Conservation (phyloP, 1,284 basidiomycete species). For the Coniferiporia weirii region DNA sequence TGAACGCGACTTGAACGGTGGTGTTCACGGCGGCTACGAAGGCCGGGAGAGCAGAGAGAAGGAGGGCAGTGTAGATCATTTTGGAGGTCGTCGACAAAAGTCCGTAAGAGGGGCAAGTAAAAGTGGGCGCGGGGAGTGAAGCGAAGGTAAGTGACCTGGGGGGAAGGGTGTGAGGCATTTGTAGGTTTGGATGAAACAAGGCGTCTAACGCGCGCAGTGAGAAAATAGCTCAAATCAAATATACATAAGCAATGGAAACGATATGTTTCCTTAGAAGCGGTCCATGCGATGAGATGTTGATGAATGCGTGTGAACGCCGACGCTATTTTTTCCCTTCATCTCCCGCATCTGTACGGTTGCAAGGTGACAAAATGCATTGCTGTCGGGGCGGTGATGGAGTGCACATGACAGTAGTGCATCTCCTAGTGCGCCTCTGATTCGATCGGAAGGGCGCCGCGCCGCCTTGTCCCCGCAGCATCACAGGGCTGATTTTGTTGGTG, state of each 20-base stretch:
- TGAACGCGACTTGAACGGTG: conserved; percentile 8
- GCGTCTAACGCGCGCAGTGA: neutral
- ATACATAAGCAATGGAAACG: neutral
- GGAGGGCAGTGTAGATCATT: conserved; percentile 5
- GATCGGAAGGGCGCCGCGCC: neutral
- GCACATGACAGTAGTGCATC: neutral
- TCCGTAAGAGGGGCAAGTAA: neutral
- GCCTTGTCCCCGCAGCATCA: neutral
- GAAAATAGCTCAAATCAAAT: conserved; percentile 5
- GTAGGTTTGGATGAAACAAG: neutral
- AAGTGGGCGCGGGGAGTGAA: neutral
- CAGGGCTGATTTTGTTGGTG: neutral
- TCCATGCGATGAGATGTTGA: neutral
- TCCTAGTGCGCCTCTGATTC: neutral
- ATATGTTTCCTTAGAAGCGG: neutral
- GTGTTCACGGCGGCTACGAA: conserved; percentile 11
- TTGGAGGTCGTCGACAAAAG: neutral
- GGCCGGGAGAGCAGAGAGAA: conserved; percentile 1
- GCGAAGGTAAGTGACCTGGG: neutral
- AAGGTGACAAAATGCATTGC: neutral
- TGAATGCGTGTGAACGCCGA: neutral
- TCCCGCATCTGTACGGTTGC: neutral
- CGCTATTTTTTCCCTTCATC: neutral
- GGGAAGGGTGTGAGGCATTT: neutral
- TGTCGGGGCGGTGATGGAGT: neutral